Evolutionary conservation across 139 green algal genomes (phyloP).

Genomic region (Chlamydomonas incerta): DNA sequence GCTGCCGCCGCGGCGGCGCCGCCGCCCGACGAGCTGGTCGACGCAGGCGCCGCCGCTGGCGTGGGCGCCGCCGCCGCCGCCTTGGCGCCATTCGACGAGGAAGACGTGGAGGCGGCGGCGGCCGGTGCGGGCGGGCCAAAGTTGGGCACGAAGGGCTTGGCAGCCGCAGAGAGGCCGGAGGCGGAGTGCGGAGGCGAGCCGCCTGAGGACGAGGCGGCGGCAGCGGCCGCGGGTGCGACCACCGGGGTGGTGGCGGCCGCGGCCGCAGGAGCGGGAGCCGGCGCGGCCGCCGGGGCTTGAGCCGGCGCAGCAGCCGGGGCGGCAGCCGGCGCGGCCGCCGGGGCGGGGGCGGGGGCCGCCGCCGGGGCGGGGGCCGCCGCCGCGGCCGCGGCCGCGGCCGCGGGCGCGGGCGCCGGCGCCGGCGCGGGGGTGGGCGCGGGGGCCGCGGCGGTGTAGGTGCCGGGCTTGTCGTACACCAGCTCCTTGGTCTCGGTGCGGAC

Average conservation of each 20-base stretch:
- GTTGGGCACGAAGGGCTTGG: conserved; percentile 29
- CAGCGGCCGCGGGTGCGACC: too few species aligned
- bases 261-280: too few species aligned
- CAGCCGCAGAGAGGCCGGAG: not conserved
- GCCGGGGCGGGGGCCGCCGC: not conserved
- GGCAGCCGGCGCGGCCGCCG: not conserved
- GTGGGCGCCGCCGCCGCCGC: too few species aligned
- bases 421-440: not conserved
- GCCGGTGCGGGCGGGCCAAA: not conserved
- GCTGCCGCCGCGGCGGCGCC: too few species aligned
- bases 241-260: too few species aligned
- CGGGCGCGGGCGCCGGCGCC: not conserved
- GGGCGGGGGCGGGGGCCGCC: not conserved
- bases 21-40: too few species aligned
- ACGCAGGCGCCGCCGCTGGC: too few species aligned
- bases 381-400: not conserved
- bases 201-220: not conserved
- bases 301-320: not conserved
- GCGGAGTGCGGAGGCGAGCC: not conserved
- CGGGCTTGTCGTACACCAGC: conserved; percentile 60
- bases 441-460: conserved; percentile 34
- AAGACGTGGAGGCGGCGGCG: not conserved
- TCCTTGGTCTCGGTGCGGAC: conserved; percentile 59
- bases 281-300: too few species aligned
- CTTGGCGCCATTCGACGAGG: not conserved